Evolutionary conservation across 73 alveolate species (phyloP).

Genomic region (Paramecium caudatum): DNA sequence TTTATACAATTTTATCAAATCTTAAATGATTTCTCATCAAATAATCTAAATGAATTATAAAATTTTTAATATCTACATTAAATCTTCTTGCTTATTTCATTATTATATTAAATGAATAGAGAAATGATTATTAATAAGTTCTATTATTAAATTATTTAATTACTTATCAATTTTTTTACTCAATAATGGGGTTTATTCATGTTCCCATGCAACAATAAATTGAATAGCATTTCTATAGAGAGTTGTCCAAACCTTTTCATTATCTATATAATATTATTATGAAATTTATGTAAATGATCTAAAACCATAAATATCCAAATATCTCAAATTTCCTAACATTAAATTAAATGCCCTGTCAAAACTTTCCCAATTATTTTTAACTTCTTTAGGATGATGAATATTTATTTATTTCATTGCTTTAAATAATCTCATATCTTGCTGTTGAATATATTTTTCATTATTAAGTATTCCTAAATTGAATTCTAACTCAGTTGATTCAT

Average conservation of each 20-base stretch:
- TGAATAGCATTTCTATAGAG: constrained; percentile 1
- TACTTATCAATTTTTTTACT: constrained; percentile 31
- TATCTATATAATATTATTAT: not conserved
- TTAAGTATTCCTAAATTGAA: not conserved
- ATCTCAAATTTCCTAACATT: constrained; percentile 26
- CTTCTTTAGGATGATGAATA: constrained; percentile 58
- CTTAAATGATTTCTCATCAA: constrained; percentile 66
- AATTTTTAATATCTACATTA: not conserved
- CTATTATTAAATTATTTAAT: not conserved
- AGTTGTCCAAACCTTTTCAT: constrained; percentile 44
- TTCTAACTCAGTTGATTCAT: constrained; percentile 48
- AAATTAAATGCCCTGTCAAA: constrained; percentile 38
- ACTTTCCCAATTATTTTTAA: constrained; percentile 29
- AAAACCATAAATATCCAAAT: constrained; percentile 52
- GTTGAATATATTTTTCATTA: constrained; percentile 4
- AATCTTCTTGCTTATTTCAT: constrained; percentile 8
- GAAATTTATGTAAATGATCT: constrained; percentile 49
- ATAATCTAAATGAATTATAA: constrained; percentile 21
- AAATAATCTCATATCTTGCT: constrained; percentile 14
- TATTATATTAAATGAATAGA: not conserved
- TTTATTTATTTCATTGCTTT: constrained; percentile 45
- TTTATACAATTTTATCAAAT: constrained; percentile 30
- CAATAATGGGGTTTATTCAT: constrained; percentile 51
- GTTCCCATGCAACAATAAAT: constrained; percentile 41
- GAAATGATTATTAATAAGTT: constrained; percentile 1